Conservation (phyloP, 441 rosid genomes). For the Jatropha podagrica region DNA sequence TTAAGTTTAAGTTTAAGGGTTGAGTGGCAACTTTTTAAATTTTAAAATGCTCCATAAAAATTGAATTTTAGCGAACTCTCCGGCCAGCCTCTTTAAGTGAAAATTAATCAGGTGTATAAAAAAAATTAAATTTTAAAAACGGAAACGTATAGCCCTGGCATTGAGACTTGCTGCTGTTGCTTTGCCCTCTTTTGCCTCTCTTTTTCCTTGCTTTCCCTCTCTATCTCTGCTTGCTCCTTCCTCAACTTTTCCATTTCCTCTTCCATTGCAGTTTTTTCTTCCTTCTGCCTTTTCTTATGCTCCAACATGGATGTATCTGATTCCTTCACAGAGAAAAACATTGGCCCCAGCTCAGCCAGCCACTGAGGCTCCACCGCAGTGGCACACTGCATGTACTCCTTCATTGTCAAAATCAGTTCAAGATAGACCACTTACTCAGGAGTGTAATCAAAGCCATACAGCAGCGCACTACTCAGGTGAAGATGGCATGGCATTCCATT, state of each 20-base stretch:
- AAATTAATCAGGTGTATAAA: too few relatives aligned
- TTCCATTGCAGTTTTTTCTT: slow-evolving; percentile 94
- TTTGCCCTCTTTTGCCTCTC: slow-evolving; percentile 65
- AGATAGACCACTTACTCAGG: slow-evolving; percentile 94
- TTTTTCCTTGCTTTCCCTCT: slow-evolving; percentile 48
- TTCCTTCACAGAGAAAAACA: slow-evolving; percentile 95
- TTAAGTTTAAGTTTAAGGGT: too few relatives aligned
- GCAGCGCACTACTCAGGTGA: slow-evolving; percentile 93
- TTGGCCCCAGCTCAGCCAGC: slow-evolving; percentile 93
- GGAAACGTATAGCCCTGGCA: slow-evolving; percentile 42
- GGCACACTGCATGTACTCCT: slow-evolving; percentile 98
- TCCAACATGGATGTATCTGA: slow-evolving; percentile 85
- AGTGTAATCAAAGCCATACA: slow-evolving; percentile 80
- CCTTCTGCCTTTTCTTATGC: slow-evolving; percentile 89
- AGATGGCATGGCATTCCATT: slow-evolving; percentile 95
- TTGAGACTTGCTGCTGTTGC: slow-evolving; percentile 73
- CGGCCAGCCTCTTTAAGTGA: too few relatives aligned
- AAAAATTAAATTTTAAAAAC: too few relatives aligned
- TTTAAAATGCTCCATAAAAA: too few relatives aligned
- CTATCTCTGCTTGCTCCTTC: slow-evolving; percentile 66
- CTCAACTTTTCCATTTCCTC: slow-evolving; percentile 92
- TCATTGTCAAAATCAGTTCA: slow-evolving; percentile 78
- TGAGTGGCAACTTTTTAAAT: too few relatives aligned
- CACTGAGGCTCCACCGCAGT: slow-evolving; percentile 95
- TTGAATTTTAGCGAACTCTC: too few relatives aligned